These are phyloP conservation scores for Schwanniomyces etchellsii DNA, from an alignment of 1,139 yeast species.

Conservation along the genomic window DNA sequence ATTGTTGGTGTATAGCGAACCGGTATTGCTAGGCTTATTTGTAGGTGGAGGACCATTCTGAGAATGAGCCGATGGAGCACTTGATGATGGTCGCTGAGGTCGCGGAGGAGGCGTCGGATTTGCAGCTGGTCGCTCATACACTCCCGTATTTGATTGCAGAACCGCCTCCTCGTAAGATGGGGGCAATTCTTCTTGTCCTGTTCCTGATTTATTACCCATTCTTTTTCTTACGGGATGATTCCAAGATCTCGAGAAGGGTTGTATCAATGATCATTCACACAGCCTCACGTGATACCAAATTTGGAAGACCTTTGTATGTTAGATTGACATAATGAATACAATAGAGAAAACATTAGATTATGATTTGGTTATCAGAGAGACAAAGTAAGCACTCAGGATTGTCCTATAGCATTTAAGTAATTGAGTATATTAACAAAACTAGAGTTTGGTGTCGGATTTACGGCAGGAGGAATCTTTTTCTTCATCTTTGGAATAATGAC, in stretches of 20 bases:
- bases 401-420: neutral
- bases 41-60: too few relatives aligned
- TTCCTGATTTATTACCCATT: neutral
- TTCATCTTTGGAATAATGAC: slow-evolving; percentile 79
- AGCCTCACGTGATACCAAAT: neutral
- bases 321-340: neutral
- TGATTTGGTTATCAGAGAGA: slow-evolving; percentile 76
- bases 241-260: neutral
- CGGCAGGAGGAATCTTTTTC: slow-evolving; percentile 78
- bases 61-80: neutral
- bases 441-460: slow-evolving; percentile 93
- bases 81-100: slow-evolving; percentile 5
- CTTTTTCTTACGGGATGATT: neutral
- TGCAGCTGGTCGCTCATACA: slow-evolving; percentile 1
- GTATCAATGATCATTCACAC: too few relatives aligned
- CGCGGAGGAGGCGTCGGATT: slow-evolving; percentile 6
- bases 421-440: slow-evolving; percentile 14
- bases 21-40: neutral
- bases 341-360: too few relatives aligned
- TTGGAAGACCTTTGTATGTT: neutral
- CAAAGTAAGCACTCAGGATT: slow-evolving; percentile 51
- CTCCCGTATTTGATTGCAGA: slow-evolving; percentile 3
- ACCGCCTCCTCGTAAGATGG: slow-evolving; percentile 13
- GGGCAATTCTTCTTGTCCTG: slow-evolving; percentile 8
- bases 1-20: slow-evolving; percentile 22